These are phyloP conservation scores for Ophiostoma triangulosporum DNA, from an alignment of 2,329 filamentous ascomycete genomes.

Conservation along the genomic window DNA sequence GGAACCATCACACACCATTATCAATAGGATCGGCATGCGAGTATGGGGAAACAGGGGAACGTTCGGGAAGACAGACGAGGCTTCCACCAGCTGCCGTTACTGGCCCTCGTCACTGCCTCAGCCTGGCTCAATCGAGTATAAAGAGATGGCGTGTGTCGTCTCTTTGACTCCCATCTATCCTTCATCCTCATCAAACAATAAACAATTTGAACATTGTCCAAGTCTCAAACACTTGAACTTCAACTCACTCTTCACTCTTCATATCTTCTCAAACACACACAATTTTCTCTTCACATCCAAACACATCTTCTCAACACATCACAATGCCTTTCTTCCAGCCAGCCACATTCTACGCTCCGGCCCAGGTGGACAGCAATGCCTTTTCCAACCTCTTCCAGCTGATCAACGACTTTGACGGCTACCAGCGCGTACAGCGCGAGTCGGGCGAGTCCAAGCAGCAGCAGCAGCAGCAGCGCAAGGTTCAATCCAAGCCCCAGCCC, in stretches of 20 bases:
- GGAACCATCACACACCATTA: too few species aligned
- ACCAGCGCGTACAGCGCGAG: slow-evolving; percentile 33
- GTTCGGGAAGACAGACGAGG: too few species aligned
- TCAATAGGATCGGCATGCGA: too few species aligned
- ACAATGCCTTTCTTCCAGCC: slow-evolving; percentile 50
- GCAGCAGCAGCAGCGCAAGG: background rate
- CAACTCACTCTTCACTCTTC: slow-evolving; percentile 8
- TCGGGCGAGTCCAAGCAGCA: slow-evolving; percentile 5
- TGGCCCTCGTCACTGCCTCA: too few species aligned
- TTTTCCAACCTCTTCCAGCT: slow-evolving; percentile 41
- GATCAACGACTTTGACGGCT: slow-evolving; percentile 46
- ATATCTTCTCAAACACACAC: too few species aligned
- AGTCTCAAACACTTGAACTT: background rate
- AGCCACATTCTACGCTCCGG: slow-evolving; percentile 24
- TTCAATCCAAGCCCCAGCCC: slow-evolving; percentile 11
- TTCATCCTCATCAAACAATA: slow-evolving; percentile 2
- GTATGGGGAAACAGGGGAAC: too few species aligned
- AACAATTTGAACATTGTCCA: background rate
- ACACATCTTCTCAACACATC: slow-evolving; percentile 14
- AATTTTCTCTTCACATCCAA: background rate
- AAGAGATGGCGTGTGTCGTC: background rate
- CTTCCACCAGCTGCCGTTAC: too few species aligned
- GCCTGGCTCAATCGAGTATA: slow-evolving; percentile 3
- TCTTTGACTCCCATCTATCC: background rate
- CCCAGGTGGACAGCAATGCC: slow-evolving; percentile 13